phyloP scores from a whole-genome alignment of 345 rosid species.

The Draba incana region DNA sequence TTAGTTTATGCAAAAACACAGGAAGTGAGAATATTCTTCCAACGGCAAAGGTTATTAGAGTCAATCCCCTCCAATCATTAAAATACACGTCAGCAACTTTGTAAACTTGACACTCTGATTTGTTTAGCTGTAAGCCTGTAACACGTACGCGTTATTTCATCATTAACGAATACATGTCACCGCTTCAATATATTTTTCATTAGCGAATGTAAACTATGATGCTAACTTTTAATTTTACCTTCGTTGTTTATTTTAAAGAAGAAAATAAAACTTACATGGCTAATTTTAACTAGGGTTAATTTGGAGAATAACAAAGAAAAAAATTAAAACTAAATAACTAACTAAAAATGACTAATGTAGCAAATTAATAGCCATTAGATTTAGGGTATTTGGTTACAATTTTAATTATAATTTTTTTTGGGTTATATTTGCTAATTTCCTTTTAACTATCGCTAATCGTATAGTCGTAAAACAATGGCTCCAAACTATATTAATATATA shows the following conservation, averaged over 20 bases:
- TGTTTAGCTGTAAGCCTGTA: slow-evolving; percentile 45
- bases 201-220: not conserved
- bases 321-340: no score
- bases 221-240: not conserved
- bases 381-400: no score
- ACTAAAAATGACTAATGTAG: no score
- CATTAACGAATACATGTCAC: slow-evolving; percentile 34
- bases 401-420: no score
- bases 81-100: slow-evolving; percentile 33
- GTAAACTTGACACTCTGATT: slow-evolving; percentile 25
- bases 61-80: slow-evolving; percentile 26
- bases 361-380: no score
- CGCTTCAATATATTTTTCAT: slow-evolving; percentile 20
- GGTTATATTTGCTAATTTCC: no score
- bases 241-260: not conserved
- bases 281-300: not conserved
- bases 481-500: no score
- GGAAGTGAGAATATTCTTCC: slow-evolving; percentile 35
- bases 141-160: slow-evolving; percentile 46
- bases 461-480: not conserved
- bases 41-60: slow-evolving; percentile 30
- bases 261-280: not conserved
- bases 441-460: not conserved
- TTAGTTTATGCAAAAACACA: slow-evolving; percentile 4
- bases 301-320: no score